phyloP scores from a whole-genome alignment of 805 yeast genomes.

The Candida insectorum region DNA sequence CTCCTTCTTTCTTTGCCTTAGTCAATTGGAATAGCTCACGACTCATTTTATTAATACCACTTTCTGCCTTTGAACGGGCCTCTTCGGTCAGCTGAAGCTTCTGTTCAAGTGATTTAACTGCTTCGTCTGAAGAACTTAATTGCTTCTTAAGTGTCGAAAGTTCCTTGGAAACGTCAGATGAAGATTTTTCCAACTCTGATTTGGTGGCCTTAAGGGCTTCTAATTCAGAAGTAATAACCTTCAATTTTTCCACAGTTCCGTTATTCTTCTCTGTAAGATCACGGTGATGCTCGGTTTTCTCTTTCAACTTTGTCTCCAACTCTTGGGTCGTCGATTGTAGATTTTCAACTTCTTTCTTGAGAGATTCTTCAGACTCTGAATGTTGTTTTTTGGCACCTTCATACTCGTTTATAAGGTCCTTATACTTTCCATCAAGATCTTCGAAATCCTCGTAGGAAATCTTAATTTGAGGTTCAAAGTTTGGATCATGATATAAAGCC shows the following conservation, averaged over 20 bases:
- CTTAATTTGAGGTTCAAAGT: slow-evolving; percentile 62
- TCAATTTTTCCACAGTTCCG: slow-evolving; percentile 11
- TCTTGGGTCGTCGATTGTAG: slow-evolving; percentile 11
- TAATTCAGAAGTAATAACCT: slow-evolving; percentile 15
- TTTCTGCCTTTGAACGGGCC: slow-evolving; percentile 67
- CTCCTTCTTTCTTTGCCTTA: slow-evolving; percentile 53
- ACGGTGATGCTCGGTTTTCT: slow-evolving; percentile 18
- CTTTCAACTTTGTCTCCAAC: slow-evolving; percentile 17
- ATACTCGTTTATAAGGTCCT: slow-evolving; percentile 21
- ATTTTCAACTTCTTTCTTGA: slow-evolving; percentile 17
- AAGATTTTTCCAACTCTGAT: slow-evolving; percentile 24
- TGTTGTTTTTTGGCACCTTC: slow-evolving; percentile 18
- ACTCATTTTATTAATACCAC: slow-evolving; percentile 87
- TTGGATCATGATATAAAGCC: slow-evolving; percentile 73
- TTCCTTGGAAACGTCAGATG: slow-evolving; percentile 27
- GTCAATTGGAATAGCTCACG: slow-evolving; percentile 70
- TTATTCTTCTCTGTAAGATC: slow-evolving; percentile 18
- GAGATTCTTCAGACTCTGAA: slow-evolving; percentile 14
- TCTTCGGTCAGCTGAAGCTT: slow-evolving; percentile 31
- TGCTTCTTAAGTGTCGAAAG: slow-evolving; percentile 28
- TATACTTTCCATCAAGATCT: slow-evolving; percentile 37
- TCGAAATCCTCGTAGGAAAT: slow-evolving; percentile 62
- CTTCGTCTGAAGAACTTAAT: slow-evolving; percentile 20
- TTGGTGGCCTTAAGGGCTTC: slow-evolving; percentile 27
- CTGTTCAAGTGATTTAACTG: slow-evolving; percentile 23